These are phyloP conservation scores for Lachancea nothofagi DNA, from an alignment of 805 yeast species.

Conservation along the genomic window DNA sequence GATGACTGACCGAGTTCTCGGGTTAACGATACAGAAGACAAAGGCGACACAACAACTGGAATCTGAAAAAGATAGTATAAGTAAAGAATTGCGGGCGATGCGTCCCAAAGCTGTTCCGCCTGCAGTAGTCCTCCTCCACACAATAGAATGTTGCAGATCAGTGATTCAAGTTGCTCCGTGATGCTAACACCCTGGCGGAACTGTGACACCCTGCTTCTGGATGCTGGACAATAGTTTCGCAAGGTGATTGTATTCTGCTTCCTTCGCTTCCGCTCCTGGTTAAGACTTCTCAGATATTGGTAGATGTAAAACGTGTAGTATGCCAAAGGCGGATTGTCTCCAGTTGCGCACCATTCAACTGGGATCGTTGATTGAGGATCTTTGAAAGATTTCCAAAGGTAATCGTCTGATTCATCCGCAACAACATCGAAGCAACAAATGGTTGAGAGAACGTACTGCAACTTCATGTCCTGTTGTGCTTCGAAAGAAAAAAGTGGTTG, in stretches of 20 bases:
- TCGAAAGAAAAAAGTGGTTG: constrained; percentile 30
- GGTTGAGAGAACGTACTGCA: constrained; percentile 32
- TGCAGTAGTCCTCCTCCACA: constrained; percentile 30
- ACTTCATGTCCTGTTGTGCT: constrained; percentile 21
- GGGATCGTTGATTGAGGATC: constrained; percentile 16
- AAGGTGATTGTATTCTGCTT: constrained; percentile 20
- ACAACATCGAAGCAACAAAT: constrained; percentile 33
- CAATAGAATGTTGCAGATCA: constrained; percentile 26
- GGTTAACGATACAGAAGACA: constrained; percentile 25
- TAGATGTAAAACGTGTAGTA: constrained; percentile 36
- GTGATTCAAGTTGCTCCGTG: constrained; percentile 27
- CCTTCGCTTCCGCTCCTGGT: constrained; percentile 13
- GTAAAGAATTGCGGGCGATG: constrained; percentile 21
- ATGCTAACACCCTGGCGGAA: constrained; percentile 18
- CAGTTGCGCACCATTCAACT: constrained; percentile 27
- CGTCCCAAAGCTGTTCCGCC: constrained; percentile 28
- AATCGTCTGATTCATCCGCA: constrained; percentile 21
- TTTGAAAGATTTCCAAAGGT: constrained; percentile 27
- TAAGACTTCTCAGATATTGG: constrained; percentile 19
- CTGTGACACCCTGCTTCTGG: constrained; percentile 26
- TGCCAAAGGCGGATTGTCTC: constrained; percentile 37
- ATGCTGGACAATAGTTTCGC: constrained; percentile 23
- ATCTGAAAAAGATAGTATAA: constrained; percentile 28
- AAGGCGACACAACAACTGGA: constrained; percentile 27
- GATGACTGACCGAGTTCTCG: constrained; percentile 2